phyloP scores from a whole-genome alignment of 202 grass and related monocot genomes.

The Carex arenaria region DNA sequence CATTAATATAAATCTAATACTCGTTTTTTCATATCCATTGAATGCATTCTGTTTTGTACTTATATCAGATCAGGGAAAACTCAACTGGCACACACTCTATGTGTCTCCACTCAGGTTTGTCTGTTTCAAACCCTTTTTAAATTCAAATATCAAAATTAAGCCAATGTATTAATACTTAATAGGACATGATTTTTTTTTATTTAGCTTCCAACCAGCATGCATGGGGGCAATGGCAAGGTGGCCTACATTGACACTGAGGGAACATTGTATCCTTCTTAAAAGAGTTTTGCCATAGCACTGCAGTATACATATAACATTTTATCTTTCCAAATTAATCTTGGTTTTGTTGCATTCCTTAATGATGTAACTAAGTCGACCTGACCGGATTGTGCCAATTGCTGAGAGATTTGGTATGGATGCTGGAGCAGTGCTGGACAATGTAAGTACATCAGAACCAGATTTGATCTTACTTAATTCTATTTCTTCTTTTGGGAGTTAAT shows the following conservation, averaged over 20 bases:
- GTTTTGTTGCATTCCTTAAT: slow-evolving; percentile 34
- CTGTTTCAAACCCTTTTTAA: background rate
- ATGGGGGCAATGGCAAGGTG: slow-evolving; percentile 92
- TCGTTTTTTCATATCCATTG: background rate
- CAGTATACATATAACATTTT: slow-evolving; percentile 1
- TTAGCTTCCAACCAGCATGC: slow-evolving; percentile 86
- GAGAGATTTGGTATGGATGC: slow-evolving; percentile 92
- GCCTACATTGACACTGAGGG: slow-evolving; percentile 97
- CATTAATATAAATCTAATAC: background rate
- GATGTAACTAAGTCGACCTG: slow-evolving; percentile 48
- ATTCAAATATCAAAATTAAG: background rate
- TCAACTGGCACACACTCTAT: slow-evolving; percentile 82
- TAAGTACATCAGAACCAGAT: slow-evolving; percentile 21
- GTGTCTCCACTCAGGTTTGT: slow-evolving; percentile 72
- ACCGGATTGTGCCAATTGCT: slow-evolving; percentile 83
- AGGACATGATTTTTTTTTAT: slow-evolving; percentile 5
- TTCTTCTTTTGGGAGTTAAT: background rate
- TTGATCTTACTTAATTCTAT: background rate
- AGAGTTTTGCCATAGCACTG: slow-evolving; percentile 13
- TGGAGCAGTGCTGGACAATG: slow-evolving; percentile 79
- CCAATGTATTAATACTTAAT: background rate
- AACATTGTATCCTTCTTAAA: slow-evolving; percentile 80
- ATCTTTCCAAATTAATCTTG: background rate
- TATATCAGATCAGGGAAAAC: slow-evolving; percentile 67
- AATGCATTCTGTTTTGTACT: background rate